Evolutionary conservation across 306 rosid species (phyloP), one percentile per base, ranked within the genome.

Genomic region (Acacia crassicarpa): DNA sequence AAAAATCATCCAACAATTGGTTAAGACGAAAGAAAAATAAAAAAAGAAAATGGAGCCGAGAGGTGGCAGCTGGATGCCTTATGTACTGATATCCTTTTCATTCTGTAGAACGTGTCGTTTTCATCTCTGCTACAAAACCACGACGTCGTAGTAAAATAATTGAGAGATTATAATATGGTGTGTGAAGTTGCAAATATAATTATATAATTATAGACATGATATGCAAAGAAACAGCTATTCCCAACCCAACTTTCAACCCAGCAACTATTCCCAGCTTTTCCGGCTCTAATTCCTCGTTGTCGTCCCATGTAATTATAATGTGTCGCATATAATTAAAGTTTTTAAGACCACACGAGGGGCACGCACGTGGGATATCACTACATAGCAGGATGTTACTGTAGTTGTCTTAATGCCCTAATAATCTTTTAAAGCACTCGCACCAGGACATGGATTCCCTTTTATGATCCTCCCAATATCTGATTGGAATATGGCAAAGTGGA

Each of bases 211-310:
- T 15, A 82, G 15, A 25, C 32, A 75, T 46, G 40, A 78, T 38
- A 38, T 43, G 75, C 58, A 78, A 7, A 56, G 61, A 49, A 65
- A 87, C 86, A 84, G 86, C 84, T 86, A 84, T 74, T 84, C n/a
- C 58, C 58, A 48, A 48, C 71, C 73, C 85, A 79, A 83, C 81
- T 86, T 84, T 84, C 73, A 77, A 23, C 20, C 40, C 17, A 19
- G 6, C 46, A n/a, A 43, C 78, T 33, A 82, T 17, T 80, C 83
- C 92, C 94, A 78, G 85, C 86, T 83, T 90, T 88, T 61, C 89
- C 90, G 97, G 91, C 97, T 85, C 27, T 71, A 82, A 87, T 90
- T 90, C 92, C 94, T 93, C 91, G 35, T 76, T 89, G 89, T 83
- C 85, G 78, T 76, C 83, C 46, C 45, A 84, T 58, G 19, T 46